Evolutionary conservation across 2,329 filamentous ascomycete species (phyloP).

Genomic region (Neofusicoccum sp.): DNA sequence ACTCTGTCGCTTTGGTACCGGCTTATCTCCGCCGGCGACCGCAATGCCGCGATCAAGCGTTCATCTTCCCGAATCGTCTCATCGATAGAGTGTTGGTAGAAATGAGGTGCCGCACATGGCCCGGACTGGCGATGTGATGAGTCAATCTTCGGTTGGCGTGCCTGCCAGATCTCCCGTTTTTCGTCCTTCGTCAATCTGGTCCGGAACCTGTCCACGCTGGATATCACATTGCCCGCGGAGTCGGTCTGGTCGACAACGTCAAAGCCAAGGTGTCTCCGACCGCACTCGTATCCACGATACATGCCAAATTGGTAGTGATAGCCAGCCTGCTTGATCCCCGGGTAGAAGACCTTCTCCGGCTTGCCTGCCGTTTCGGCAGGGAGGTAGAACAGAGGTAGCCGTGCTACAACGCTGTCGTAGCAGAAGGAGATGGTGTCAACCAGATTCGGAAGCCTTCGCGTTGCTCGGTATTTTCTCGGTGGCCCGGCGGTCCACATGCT

Average conservation of each 20-base stretch:
- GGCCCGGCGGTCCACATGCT: not conserved
- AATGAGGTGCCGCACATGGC: too few relatives aligned
- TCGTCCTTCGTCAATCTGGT: not conserved
- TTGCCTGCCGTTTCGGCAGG: not conserved
- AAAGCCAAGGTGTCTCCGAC: not conserved
- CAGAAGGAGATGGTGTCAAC: not conserved
- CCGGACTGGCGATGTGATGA: too few relatives aligned
- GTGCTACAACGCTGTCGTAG: not conserved
- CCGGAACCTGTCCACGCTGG: not conserved
- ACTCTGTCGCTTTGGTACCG: too few relatives aligned
- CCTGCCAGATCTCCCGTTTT: too few relatives aligned
- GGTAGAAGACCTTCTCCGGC: not conserved
- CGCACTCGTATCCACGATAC: not conserved
- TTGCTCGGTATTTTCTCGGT: not conserved
- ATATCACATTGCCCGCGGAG: too few relatives aligned
- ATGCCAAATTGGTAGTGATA: not conserved
- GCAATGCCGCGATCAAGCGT: too few relatives aligned
- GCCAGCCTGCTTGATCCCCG: not conserved
- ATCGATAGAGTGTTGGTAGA: too few relatives aligned
- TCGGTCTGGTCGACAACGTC: not conserved
- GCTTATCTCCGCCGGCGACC: too few relatives aligned
- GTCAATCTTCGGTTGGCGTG: too few relatives aligned
- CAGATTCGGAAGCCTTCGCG: not conserved
- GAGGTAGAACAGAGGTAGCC: not conserved
- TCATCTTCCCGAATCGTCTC: too few relatives aligned